These are phyloP conservation scores for Saksenaea vasiformis DNA, from an alignment of 371 early-diverging fungal genomes.

Conservation along the genomic window DNA sequence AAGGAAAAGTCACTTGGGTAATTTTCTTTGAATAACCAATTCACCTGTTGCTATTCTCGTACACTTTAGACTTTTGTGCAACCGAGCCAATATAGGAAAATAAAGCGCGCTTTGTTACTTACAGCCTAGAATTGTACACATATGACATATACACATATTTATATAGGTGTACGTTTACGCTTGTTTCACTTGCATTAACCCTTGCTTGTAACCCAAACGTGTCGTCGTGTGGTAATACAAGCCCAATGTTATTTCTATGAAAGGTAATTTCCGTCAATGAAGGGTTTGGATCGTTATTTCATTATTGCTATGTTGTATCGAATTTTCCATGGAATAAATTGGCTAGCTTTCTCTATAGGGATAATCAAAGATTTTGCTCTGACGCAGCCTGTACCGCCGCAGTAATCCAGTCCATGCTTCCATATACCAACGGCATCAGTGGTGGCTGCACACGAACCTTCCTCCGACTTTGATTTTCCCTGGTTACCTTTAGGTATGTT, in stretches of 20 bases:
- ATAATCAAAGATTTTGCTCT: not conserved
- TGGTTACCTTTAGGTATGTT: conserved; percentile 14
- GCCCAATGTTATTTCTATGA: no score
- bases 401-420: not conserved
- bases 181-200: not conserved
- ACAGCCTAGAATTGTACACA: not conserved
- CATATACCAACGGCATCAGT: not conserved
- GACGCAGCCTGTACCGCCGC: not conserved
- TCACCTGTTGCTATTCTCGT: not conserved
- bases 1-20: not conserved
- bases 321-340: no score
- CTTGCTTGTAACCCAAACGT: not conserved
- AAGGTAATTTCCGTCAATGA: no score
- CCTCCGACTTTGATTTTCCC: not conserved
- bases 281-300: no score
- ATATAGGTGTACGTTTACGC: not conserved
- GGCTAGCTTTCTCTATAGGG: no score
- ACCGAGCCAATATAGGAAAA: not conserved
- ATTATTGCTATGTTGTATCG: no score
- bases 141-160: no score
- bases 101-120: not conserved
- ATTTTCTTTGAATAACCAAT: not conserved
- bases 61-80: not conserved
- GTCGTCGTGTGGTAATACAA: no score
- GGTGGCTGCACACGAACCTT: not conserved